Evolutionary conservation across 2,329 filamentous ascomycete genomes (phyloP).

Genomic region (Blumeria graminis): DNA sequence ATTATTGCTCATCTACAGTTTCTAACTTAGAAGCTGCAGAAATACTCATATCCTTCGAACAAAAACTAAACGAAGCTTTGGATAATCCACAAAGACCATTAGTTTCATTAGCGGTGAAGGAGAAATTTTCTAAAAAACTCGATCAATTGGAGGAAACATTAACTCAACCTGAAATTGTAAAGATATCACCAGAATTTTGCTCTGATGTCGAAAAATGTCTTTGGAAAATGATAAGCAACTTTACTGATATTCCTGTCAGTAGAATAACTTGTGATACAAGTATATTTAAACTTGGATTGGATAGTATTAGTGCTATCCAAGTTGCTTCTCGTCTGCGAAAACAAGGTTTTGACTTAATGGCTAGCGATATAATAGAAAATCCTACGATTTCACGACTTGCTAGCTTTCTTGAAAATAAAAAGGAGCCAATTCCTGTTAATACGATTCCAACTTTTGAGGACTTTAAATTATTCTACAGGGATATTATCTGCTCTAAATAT

Average conservation of each 20-base stretch:
- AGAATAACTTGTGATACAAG: slow-evolving; percentile 37
- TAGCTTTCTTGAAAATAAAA: slow-evolving; percentile 5
- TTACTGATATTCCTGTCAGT: slow-evolving; percentile 27
- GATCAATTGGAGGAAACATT: background rate
- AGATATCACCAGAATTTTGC: slow-evolving; percentile 3
- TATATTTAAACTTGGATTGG: slow-evolving; percentile 70
- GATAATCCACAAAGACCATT: slow-evolving; percentile 12
- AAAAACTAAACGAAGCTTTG: slow-evolving; percentile 8
- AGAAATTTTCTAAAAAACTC: slow-evolving; percentile 6
- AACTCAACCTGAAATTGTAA: background rate
- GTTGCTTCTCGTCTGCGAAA: slow-evolving; percentile 43
- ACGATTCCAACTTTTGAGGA: too few relatives aligned
- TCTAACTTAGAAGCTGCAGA: slow-evolving; percentile 5
- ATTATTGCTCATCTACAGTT: slow-evolving; percentile 28
- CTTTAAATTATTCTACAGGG: slow-evolving; percentile 10
- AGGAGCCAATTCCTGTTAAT: too few relatives aligned
- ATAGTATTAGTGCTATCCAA: slow-evolving; percentile 73
- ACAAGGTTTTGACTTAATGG: slow-evolving; percentile 31
- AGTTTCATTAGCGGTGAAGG: slow-evolving; percentile 7
- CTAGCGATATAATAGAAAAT: slow-evolving; percentile 50
- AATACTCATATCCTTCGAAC: slow-evolving; percentile 9
- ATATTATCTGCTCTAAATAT: slow-evolving; percentile 9
- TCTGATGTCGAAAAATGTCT: slow-evolving; percentile 18
- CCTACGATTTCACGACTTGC: slow-evolving; percentile 20
- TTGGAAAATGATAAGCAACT: slow-evolving; percentile 20